Percentiles rank a stretch among this genome's conserved stretches.
These are phyloP conservation scores for Daldinia concentrica DNA, from an alignment of 495 filamentous ascomycete genomes.

Conservation along the genomic window DNA sequence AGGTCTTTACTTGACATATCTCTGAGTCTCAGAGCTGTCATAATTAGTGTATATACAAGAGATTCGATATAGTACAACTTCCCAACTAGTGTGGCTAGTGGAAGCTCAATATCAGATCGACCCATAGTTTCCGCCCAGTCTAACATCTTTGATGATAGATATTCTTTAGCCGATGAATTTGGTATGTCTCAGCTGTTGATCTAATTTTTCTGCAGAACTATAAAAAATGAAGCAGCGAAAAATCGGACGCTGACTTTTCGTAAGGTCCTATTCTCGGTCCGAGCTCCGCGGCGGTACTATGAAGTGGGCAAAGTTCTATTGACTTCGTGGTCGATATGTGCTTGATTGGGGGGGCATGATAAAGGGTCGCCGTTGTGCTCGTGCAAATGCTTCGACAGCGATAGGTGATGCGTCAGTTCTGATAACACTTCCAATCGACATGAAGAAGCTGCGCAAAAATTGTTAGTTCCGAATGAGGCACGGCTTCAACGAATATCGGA, in stretches of 20 bases:
- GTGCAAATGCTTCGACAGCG: conserved; percentile 67
- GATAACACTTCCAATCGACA: conserved; percentile 97
- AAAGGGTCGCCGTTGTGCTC: conserved; percentile 67
- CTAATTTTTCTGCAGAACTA: not conserved
- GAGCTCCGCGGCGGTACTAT: not conserved
- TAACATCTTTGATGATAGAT: conserved; percentile 3
- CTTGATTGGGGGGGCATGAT: conserved; percentile 64
- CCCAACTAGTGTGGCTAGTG: not conserved
- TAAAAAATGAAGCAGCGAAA: not conserved
- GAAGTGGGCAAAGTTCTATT: conserved; percentile 16
- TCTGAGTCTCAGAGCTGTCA: not conserved
- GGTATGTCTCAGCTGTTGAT: conserved; percentile 1
- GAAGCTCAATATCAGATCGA: conserved; percentile 7
- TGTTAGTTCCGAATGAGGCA: conserved; percentile 19
- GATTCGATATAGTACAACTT: conserved; percentile 27
- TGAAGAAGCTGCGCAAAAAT: conserved; percentile 80
- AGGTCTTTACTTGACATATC: conserved; percentile 6
- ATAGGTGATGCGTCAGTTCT: conserved; percentile 78
- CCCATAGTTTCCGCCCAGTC: not conserved
- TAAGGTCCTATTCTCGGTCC: not conserved
- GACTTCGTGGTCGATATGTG: conserved; percentile 50
- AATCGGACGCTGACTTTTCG: not conserved
- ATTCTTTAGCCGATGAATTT: conserved; percentile 6
- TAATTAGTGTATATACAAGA: conserved; percentile 27
- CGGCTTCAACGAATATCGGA: not conserved